Evolutionary conservation across 352 stramenopile genomes (phyloP).

Genomic region (Phytopythium montanum): DNA sequence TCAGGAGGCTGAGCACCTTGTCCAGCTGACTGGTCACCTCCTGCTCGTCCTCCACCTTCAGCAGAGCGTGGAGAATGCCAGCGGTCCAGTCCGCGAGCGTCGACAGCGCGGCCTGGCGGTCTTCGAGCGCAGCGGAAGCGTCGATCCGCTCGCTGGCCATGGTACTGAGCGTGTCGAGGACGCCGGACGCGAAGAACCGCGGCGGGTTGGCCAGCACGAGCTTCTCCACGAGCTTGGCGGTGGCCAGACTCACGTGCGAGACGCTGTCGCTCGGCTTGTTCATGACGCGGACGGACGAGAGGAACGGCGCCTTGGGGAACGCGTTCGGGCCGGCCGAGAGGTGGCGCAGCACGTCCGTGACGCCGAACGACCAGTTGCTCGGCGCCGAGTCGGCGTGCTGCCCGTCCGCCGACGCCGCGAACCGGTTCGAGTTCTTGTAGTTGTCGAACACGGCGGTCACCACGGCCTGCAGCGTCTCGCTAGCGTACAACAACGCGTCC

Average conservation of each 20-base stretch:
- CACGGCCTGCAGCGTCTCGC: slow-evolving; percentile 26
- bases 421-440: slow-evolving; percentile 57
- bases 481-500: slow-evolving; percentile 38
- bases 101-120: slow-evolving; percentile 52
- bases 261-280: slow-evolving; percentile 43
- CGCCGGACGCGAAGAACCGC: slow-evolving; percentile 23
- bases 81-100: slow-evolving; percentile 51
- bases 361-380: slow-evolving; percentile 73
- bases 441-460: slow-evolving; percentile 51
- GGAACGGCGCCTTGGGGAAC: slow-evolving; percentile 43
- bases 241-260: slow-evolving; percentile 26
- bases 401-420: slow-evolving; percentile 53
- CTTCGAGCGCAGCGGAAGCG: slow-evolving; percentile 41
- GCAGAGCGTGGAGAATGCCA: slow-evolving; percentile 36
- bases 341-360: slow-evolving; percentile 56
- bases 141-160: slow-evolving; percentile 39
- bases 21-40: slow-evolving; percentile 12
- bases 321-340: slow-evolving; percentile 35
- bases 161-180: slow-evolving; percentile 20
- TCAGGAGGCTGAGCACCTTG: slow-evolving; percentile 29
- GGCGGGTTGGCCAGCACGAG: slow-evolving; percentile 38
- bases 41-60: slow-evolving; percentile 28
- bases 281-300: slow-evolving; percentile 55
- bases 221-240: slow-evolving; percentile 44
- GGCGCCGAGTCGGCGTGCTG: slow-evolving; percentile 58